Base-by-base conservation (phyloP, 2,329 filamentous ascomycete species). In the Cordyceps cicadae region DNA sequence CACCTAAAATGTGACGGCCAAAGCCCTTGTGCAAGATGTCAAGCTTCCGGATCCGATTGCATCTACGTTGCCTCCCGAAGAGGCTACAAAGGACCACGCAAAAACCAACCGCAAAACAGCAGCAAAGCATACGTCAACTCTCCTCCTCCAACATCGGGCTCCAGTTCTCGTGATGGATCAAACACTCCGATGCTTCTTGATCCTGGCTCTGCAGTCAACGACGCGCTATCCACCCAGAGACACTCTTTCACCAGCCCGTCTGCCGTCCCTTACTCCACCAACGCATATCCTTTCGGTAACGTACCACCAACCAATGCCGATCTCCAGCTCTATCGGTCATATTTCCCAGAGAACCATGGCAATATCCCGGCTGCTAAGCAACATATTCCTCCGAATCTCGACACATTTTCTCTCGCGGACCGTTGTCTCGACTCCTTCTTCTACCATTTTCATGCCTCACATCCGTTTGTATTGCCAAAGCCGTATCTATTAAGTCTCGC, bases 1-100 rank as follows among this genome's bases (percentile, higher is more conserved):
- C 89, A 92, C 71, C 79, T 92, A 54, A 92, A 90, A 70, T 92
- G 89, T 70, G 87, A 92, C 71, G 88, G 87, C 32, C 74, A 77
- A 43, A 85, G 75, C 37, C 88, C 89, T 14, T 92, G 89, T 73
- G 80, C 82, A 52, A 84, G 89, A 59, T 92, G 89, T 72, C 74
- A 75, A 24, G 73, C 76, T 55, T 79, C 81, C 53, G 80, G 81
- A 60, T 75, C 79, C 19, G 79, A 86, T 53, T 93, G 89, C 71
- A 75, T 85, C 68, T 92, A 90, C 70, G 83, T 90, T 54, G 85
- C 87, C 50, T 91, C 88, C 45, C 85, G 88, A 49, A 83, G 89
- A 63, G 89, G 89, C 34, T 90, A 89, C 75, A 90, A 88, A 72
- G 87, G 87, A 15, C 69, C 73, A 64, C 66, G 74, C 64, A 64